phyloP scores from a whole-genome alignment of 2,329 filamentous ascomycete genomes.

The Diaporthe destruens region DNA sequence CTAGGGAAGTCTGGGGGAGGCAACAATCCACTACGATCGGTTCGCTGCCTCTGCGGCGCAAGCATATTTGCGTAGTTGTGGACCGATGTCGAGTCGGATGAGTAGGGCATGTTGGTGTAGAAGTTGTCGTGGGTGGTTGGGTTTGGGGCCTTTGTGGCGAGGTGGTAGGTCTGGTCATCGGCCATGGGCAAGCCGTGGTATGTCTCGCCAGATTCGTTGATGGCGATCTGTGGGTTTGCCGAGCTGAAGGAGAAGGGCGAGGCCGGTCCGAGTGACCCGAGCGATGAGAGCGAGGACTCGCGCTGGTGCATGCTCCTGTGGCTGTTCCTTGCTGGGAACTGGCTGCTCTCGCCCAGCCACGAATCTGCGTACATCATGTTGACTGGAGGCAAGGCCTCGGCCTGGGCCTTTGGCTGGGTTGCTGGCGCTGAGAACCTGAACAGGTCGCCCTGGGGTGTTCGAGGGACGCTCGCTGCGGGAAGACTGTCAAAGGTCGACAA shows the following conservation, averaged over 20 bases:
- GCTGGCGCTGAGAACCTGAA: conserved; percentile 16
- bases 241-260: conserved; percentile 69
- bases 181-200: conserved; percentile 58
- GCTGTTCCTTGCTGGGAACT: conserved; percentile 54
- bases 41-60: conserved; percentile 54
- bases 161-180: conserved; percentile 61
- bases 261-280: conserved; percentile 70
- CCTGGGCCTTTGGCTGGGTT: background rate
- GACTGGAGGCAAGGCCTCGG: conserved; percentile 23
- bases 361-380: conserved; percentile 57
- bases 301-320: conserved; percentile 65
- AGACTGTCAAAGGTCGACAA: conserved; percentile 52
- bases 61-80: conserved; percentile 57
- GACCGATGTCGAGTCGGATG: conserved; percentile 52
- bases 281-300: conserved; percentile 71
- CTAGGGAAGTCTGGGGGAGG: conserved; percentile 61
- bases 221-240: conserved; percentile 70
- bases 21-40: conserved; percentile 56
- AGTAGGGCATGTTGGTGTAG: conserved; percentile 60
- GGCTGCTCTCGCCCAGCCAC: conserved; percentile 53
- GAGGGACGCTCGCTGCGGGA: conserved; percentile 47
- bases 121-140: conserved; percentile 50
- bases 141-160: conserved; percentile 56
- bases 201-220: conserved; percentile 64
- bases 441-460: conserved; percentile 29